Percentiles rank a stretch among this genome's conserved stretches.
Conservation (phyloP, 306 rosid species). For the Vigna radiata region DNA sequence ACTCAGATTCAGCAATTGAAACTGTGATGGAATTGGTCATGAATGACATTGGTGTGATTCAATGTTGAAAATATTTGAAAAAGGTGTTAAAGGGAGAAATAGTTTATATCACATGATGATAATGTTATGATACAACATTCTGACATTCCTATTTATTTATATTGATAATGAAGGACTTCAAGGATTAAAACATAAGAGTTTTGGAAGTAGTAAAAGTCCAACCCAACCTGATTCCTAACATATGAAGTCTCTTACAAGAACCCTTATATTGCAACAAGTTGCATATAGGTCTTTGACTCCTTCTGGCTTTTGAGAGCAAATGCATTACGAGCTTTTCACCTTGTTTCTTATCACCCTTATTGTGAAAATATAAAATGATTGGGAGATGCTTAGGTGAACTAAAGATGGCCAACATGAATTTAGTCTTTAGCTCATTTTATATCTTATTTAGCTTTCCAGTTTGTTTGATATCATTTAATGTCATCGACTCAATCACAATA, state of each 20-base stretch:
- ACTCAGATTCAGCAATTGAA: not conserved
- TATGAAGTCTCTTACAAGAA: slow-evolving; percentile 34
- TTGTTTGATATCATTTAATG: not conserved
- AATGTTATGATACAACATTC: slow-evolving; percentile 28
- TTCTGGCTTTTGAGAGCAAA: slow-evolving; percentile 16
- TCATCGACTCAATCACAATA: not conserved
- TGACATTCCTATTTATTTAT: not conserved
- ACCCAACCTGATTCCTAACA: not conserved
- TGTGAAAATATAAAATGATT: not conserved
- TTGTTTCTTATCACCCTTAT: not conserved
- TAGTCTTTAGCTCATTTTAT: too few species aligned
- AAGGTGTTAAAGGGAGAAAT: not conserved
- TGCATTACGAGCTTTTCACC: not conserved
- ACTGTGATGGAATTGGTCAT: not conserved
- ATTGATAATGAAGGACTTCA: not conserved
- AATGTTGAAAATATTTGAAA: slow-evolving; percentile 5
- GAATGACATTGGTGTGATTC: not conserved
- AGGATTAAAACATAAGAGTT: not conserved
- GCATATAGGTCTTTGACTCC: slow-evolving; percentile 27
- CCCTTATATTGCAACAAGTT: slow-evolving; percentile 6
- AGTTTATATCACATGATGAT: slow-evolving; percentile 6
- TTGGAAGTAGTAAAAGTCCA: slow-evolving; percentile 6
- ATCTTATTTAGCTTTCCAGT: too few species aligned
- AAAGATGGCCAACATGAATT: too few species aligned
- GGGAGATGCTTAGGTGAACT: not conserved